Evolutionary conservation across 2,329 filamentous ascomycete species (phyloP).

Genomic region (Aaosphaeria pasadenensis): DNA sequence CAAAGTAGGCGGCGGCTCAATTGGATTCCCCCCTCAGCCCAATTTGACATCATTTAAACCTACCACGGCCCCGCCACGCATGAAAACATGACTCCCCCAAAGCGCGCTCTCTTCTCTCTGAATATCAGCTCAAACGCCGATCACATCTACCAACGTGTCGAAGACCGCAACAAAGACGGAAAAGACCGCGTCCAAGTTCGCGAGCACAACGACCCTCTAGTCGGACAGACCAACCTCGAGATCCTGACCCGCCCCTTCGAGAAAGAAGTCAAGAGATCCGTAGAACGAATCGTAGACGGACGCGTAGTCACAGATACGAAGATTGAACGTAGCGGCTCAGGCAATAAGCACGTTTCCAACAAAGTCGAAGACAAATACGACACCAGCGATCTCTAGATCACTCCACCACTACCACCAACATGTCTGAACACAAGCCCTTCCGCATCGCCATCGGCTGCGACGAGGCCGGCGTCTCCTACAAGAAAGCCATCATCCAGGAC

Average conservation of each 20-base stretch:
- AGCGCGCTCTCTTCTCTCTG: constrained; percentile 36
- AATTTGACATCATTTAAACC: constrained; percentile 19
- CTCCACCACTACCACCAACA: constrained; percentile 2
- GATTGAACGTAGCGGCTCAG: constrained; percentile 2
- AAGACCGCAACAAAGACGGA: constrained; percentile 31
- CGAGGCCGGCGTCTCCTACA: constrained; percentile 76
- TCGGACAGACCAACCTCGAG: constrained; percentile 26
- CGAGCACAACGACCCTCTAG: constrained; percentile 32
- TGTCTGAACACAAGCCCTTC: constrained; percentile 32
- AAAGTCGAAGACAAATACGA: constrained; percentile 29
- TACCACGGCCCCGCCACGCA: constrained; percentile 1
- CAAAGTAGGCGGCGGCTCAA: constrained; percentile 8
- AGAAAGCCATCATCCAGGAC: constrained; percentile 71
- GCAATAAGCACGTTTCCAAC: background rate
- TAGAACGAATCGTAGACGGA: constrained; percentile 24
- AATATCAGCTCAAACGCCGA: constrained; percentile 40
- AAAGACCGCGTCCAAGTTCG: constrained; percentile 32
- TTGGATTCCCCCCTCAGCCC: background rate
- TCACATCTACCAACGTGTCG: constrained; percentile 36
- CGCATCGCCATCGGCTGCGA: constrained; percentile 64
- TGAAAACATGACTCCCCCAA: constrained; percentile 18
- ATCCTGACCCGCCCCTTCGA: constrained; percentile 38
- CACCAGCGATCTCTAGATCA: constrained; percentile 24
- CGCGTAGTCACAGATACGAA: constrained; percentile 13
- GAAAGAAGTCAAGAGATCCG: constrained; percentile 25